Base-by-base conservation (phyloP, 371 early-diverging fungal genomes). In the Haplosporangium sp. region DNA sequence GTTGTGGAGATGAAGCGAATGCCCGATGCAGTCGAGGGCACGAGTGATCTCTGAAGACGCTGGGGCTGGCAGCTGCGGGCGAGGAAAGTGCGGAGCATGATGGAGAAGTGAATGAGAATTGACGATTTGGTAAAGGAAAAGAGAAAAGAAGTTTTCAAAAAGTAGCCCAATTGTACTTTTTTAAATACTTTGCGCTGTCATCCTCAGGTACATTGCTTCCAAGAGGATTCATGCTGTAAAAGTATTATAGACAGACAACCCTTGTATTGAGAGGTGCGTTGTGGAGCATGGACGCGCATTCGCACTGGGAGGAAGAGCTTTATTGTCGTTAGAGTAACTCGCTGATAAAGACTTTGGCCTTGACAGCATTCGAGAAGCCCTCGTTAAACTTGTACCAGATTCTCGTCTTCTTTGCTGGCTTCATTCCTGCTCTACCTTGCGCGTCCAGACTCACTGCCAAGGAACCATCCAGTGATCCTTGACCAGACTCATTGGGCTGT, bases 321-420 rank as follows among this genome's bases (percentile, higher is more conserved):
- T 52, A 4, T 21, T 10, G 21, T 12, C 16, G 40, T 67, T 67
- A 76, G 63, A 67, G 54, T 18, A 73, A 54, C 73, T 62, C 81
- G 62, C 42, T 69, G 62, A 60, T 81, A 67, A 73, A 74, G 56
- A 82, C 75, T 53, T 79, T 79, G 43, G 82, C 74, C 53, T 79
- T 82, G 58, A 97, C 96, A 6, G 97, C 98, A 81, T 97, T 97
- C 8, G 98, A 95, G 74, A 91, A 96, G 1, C 98, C 95, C 62
- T 95, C 95, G 69, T 92, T 91, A 73, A 83, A 94, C 67, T 85
- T 84, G 85, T 86, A 95, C 85, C 86, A 85, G 42, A 90, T 74
- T 16, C 80, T 61, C n/a, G 67, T 69, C 58, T 80, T 46, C 71
- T 59, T 62, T 59, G 43, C 37, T 29, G 57, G 16, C 41, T 46